phyloP scores from a whole-genome alignment of 1,139 yeast genomes.

The Candida sanyaensis region DNA sequence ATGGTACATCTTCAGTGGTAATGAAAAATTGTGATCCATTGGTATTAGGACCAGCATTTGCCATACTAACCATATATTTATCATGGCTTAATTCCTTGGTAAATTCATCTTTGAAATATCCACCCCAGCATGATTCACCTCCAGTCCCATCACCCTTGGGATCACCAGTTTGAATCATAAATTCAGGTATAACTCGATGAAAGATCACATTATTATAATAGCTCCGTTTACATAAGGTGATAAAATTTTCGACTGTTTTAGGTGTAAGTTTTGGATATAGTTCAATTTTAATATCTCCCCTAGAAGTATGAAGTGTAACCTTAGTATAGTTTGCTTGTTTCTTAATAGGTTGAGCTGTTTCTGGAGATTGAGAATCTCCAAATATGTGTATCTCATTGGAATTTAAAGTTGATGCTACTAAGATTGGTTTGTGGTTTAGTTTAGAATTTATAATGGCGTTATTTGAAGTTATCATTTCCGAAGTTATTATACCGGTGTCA shows the following conservation, averaged over 20 bases:
- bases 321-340: conserved; percentile 8
- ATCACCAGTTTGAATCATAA: conserved; percentile 48
- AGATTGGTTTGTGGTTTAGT: conserved; percentile 28
- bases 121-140: conserved; percentile 39
- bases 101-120: conserved; percentile 38
- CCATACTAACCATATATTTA: conserved; percentile 41
- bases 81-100: conserved; percentile 35
- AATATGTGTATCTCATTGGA: conserved; percentile 29
- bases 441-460: conserved; percentile 37
- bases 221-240: conserved; percentile 32
- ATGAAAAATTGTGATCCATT: conserved; percentile 46
- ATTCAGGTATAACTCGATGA: conserved; percentile 42
- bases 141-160: conserved; percentile 43
- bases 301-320: conserved; percentile 42
- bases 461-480: conserved; percentile 38
- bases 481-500: conserved; percentile 8
- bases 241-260: conserved; percentile 46
- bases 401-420: conserved; percentile 30
- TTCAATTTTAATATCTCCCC: conserved; percentile 45
- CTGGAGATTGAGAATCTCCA: conserved; percentile 17
- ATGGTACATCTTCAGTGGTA: conserved; percentile 43
- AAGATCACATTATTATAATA: conserved; percentile 71
- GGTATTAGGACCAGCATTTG: conserved; percentile 45
- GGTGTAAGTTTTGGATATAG: conserved; percentile 42
- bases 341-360: not conserved